phyloP scores from a whole-genome alignment of 371 early-diverging fungal species.

The Fennellomyces sp. region DNA sequence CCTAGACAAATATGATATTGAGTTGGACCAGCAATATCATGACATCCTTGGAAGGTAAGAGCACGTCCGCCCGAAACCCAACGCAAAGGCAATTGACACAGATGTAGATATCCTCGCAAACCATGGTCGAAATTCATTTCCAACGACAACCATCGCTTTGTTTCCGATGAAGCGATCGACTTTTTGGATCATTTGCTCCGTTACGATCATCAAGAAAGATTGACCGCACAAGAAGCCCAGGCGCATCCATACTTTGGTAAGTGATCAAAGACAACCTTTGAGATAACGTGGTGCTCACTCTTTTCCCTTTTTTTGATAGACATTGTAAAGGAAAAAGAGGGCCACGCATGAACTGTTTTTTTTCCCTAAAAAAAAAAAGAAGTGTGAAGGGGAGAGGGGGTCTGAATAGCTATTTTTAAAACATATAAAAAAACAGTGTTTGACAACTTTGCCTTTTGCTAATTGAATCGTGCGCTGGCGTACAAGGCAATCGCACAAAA shows the following conservation, averaged over 20 bases:
- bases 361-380: too few relatives aligned
- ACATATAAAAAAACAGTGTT: too few relatives aligned
- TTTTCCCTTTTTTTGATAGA: background rate
- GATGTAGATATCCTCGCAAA: constrained; percentile 89
- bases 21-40: constrained; percentile 63
- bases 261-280: background rate
- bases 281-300: background rate
- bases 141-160: constrained; percentile 88
- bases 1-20: constrained; percentile 94
- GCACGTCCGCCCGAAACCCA: too few relatives aligned
- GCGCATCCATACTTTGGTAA: constrained; percentile 86
- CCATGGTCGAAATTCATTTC: constrained; percentile 94
- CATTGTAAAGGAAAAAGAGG: constrained; percentile 10
- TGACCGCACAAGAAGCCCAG: constrained; percentile 97
- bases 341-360: too few relatives aligned
- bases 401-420: too few relatives aligned
- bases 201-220: constrained; percentile 98
- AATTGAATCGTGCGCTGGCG: too few relatives aligned
- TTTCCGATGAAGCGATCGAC: constrained; percentile 91
- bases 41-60: constrained; percentile 12
- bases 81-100: too few relatives aligned
- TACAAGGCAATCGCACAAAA: too few relatives aligned
- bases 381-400: too few relatives aligned
- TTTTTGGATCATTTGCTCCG: constrained; percentile 92
- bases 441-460: too few relatives aligned